A percentile compares a stretch with the other conserved stretches of the same genome.
Evolutionary conservation across 2,329 filamentous ascomycete genomes (phyloP).

Genomic region (Teratosphaeria nubilosa): DNA sequence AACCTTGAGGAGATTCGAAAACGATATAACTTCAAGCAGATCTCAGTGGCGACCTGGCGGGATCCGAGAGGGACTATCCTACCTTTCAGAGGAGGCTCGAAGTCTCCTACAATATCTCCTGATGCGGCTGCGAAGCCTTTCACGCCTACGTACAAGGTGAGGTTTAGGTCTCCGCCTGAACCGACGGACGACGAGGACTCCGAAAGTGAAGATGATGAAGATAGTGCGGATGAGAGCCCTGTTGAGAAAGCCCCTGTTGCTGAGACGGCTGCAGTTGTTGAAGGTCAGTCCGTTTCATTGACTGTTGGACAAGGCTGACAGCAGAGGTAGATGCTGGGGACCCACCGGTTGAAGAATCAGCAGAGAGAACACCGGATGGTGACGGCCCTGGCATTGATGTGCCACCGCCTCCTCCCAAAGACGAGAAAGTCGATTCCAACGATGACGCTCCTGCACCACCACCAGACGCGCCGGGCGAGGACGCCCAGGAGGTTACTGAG

Average conservation of each 20-base stretch:
- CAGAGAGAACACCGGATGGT: not conserved
- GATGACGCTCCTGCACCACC: not conserved
- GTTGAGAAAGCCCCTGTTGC: not conserved
- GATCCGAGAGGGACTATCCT: constrained; percentile 17
- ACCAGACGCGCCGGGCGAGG: not conserved
- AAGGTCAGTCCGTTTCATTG: not conserved
- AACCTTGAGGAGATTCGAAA: constrained; percentile 12
- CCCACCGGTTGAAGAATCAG: not conserved
- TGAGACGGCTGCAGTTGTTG: not conserved
- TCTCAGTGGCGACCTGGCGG: constrained; percentile 18
- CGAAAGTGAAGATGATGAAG: constrained; percentile 6
- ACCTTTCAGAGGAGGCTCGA: constrained; percentile 17
- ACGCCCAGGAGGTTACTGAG: not conserved
- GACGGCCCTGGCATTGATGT: constrained; percentile 1
- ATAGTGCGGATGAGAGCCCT: not conserved
- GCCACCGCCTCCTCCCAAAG: not conserved
- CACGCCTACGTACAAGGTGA: constrained; percentile 17
- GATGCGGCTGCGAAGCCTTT: constrained; percentile 13
- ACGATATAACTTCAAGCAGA: constrained; percentile 14
- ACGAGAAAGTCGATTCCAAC: not conserved
- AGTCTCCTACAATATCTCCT: constrained; percentile 11
- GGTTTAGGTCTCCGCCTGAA: constrained; percentile 11
- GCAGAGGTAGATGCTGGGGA: not conserved
- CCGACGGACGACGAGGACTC: constrained; percentile 19
- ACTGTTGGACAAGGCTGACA: not conserved